Conservation (phyloP, 177 flowering plant species). For the Vitis hybrid region DNA sequence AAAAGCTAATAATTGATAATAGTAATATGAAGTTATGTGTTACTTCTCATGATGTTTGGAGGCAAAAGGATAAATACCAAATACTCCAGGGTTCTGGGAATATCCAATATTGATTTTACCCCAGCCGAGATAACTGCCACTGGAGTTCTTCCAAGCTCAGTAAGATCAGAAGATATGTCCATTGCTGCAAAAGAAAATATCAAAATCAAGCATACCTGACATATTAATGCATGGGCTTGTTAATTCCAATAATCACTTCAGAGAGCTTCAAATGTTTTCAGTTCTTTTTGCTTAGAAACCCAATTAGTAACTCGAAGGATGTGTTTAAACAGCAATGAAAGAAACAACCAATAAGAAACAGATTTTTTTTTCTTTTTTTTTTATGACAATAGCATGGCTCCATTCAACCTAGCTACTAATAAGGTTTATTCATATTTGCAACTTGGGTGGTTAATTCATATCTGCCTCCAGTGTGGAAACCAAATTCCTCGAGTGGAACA, state of each 20-base stretch:
- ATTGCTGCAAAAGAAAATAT: slow-evolving; percentile 52
- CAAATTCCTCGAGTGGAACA: neutral
- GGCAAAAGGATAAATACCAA: slow-evolving; percentile 45
- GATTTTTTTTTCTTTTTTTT: neutral
- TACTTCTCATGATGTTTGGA: neutral
- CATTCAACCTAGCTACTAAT: too few relatives aligned
- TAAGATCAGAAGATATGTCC: slow-evolving; percentile 96
- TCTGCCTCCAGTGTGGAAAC: neutral
- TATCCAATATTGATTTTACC: slow-evolving; percentile 90
- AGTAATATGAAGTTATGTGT: neutral
- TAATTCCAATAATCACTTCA: too few relatives aligned
- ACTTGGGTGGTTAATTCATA: neutral
- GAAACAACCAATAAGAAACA: too few relatives aligned
- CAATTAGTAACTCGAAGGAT: neutral
- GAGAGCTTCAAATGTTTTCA: too few relatives aligned
- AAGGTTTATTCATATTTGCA: too few relatives aligned
- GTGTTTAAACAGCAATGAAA: neutral
- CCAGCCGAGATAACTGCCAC: slow-evolving; percentile 95
- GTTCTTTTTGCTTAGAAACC: too few relatives aligned
- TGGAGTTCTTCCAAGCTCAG: slow-evolving; percentile 93
- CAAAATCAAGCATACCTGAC: neutral
- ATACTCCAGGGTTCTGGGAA: slow-evolving; percentile 90
- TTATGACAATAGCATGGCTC: too few relatives aligned
- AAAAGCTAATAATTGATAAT: neutral
- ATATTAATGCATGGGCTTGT: too few relatives aligned